Evolutionary conservation across 176 grass and related monocot genomes (phyloP), one percentile per base, ranked within the genome.

Genomic region (Oryza brachyantha): DNA sequence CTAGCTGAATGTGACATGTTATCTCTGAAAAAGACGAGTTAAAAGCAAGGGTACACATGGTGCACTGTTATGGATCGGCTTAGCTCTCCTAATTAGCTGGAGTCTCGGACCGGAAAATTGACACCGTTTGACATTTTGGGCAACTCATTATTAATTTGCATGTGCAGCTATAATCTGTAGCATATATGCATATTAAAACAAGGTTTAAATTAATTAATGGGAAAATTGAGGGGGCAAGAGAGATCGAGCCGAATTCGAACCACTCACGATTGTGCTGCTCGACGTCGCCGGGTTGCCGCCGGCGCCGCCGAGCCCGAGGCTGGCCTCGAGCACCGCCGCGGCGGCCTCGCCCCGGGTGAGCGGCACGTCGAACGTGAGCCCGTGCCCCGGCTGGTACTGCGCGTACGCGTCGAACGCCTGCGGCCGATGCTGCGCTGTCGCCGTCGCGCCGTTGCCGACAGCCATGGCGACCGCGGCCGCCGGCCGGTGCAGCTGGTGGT

Each of bases 221-320:
- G 1, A 52, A 52, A 21, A 13, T 46, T 46, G 43, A 46, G 43
- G 43, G 43, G 16, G 1, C 19, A 8, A 52, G 48, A 21, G 48
- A 21, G 48, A n/a, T n/a, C n/a, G n/a, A 52, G 48, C 17, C 48
- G 48, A 52, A 52, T 52, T 52, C 74, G 79, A 83, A 88, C 68
- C 86, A 88, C 86, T 88, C 84, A 84, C 87, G 86, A 74, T 86
- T 63, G 83, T 37, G 87, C 22, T n/a, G 28, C 52, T 59, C 52
- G 70, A 71, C 67, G 87, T 88, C 74, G 29, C 24, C 36, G 29
- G 75, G 79, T 42, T 72, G 58, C 64, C 11, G 10, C 60, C 69
- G 25, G 61, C 66, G 71, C 79, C 85, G 29, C 85, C 85, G 46
- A 85, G 43, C 26, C 75, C 84, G 41, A 86, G 80, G 10, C 82